Evolutionary conservation across 805 yeast genomes (phyloP).

Genomic region (Zygosaccharomyces bisporus): DNA sequence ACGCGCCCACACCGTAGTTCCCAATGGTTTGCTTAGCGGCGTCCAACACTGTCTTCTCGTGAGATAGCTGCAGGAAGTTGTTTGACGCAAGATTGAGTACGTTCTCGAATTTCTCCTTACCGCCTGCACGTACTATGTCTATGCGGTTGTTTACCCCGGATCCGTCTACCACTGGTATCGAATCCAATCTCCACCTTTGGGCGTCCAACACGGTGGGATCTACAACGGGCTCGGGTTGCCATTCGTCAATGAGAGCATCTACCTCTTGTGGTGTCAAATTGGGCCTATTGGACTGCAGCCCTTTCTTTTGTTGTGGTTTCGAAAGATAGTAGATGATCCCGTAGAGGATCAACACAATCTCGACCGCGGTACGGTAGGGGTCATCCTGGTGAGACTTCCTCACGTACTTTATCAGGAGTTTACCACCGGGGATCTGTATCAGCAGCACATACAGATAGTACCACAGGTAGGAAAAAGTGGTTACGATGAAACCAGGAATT

Average conservation of each 20-base stretch:
- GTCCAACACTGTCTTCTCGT: slow-evolving; percentile 43
- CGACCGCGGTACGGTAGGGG: slow-evolving; percentile 84
- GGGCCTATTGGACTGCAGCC: slow-evolving; percentile 70
- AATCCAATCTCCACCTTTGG: slow-evolving; percentile 51
- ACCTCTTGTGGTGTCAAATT: slow-evolving; percentile 59
- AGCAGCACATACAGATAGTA: slow-evolving; percentile 20
- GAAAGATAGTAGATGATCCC: slow-evolving; percentile 75
- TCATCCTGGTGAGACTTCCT: slow-evolving; percentile 86
- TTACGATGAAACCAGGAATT: slow-evolving; percentile 27
- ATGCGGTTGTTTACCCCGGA: slow-evolving; percentile 41
- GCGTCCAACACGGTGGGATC: slow-evolving; percentile 42
- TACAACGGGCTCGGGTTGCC: slow-evolving; percentile 88
- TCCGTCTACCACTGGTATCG: slow-evolving; percentile 62
- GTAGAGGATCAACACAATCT: slow-evolving; percentile 67
- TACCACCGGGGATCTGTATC: slow-evolving; percentile 30
- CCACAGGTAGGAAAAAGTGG: slow-evolving; percentile 26
- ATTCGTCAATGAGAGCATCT: slow-evolving; percentile 79
- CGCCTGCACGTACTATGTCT: slow-evolving; percentile 28
- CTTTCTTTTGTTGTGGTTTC: slow-evolving; percentile 69
- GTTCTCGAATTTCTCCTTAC: slow-evolving; percentile 28
- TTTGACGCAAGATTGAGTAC: slow-evolving; percentile 66
- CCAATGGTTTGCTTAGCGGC: slow-evolving; percentile 57
- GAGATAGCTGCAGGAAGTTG: slow-evolving; percentile 66
- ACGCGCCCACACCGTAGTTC: slow-evolving; percentile 90
- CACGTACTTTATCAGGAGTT: slow-evolving; percentile 59